These are phyloP conservation scores for Lichtheimia ornata DNA, from an alignment of 371 early-diverging fungal genomes.

Conservation along the genomic window DNA sequence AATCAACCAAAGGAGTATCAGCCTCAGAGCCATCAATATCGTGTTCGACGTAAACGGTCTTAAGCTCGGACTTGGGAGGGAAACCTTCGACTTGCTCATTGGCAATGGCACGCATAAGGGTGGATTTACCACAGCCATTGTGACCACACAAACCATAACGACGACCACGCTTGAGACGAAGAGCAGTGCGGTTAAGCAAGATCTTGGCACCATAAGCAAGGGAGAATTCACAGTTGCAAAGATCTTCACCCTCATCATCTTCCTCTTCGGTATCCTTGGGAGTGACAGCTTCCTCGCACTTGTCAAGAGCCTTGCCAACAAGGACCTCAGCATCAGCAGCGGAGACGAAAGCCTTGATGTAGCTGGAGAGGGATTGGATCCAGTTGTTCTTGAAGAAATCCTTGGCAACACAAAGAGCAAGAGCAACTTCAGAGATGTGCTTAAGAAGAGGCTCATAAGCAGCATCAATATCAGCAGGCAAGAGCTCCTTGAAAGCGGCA, in stretches of 20 bases:
- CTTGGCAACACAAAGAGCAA: slow-evolving; percentile 40
- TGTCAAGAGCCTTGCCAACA: slow-evolving; percentile 29
- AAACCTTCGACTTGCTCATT: slow-evolving; percentile 78
- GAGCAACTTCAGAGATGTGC: slow-evolving; percentile 49
- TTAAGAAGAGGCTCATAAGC: slow-evolving; percentile 30
- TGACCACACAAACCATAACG: slow-evolving; percentile 85
- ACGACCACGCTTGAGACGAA: slow-evolving; percentile 76
- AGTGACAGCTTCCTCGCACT: slow-evolving; percentile 49
- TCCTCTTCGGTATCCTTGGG: slow-evolving; percentile 48
- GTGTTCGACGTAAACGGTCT: slow-evolving; percentile 78
- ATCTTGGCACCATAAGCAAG: slow-evolving; percentile 79
- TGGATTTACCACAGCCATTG: slow-evolving; percentile 90
- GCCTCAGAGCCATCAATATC: slow-evolving; percentile 76
- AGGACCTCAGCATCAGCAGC: slow-evolving; percentile 35
- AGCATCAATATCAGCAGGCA: slow-evolving; percentile 34
- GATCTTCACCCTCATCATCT: slow-evolving; percentile 53
- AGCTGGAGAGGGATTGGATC: slow-evolving; percentile 48
- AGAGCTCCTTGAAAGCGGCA: slow-evolving; percentile 36
- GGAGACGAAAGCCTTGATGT: slow-evolving; percentile 51
- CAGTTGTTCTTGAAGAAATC: slow-evolving; percentile 44
- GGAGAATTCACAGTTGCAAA: neutral
- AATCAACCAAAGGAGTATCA: slow-evolving; percentile 69
- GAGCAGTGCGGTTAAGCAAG: slow-evolving; percentile 73
- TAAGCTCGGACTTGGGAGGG: slow-evolving; percentile 70
- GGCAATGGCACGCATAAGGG: slow-evolving; percentile 84